Percentiles rank a stretch among this genome's conserved stretches.
Evolutionary conservation across 345 rosid species (phyloP).

Genomic region (Euphorbia lathyris): DNA sequence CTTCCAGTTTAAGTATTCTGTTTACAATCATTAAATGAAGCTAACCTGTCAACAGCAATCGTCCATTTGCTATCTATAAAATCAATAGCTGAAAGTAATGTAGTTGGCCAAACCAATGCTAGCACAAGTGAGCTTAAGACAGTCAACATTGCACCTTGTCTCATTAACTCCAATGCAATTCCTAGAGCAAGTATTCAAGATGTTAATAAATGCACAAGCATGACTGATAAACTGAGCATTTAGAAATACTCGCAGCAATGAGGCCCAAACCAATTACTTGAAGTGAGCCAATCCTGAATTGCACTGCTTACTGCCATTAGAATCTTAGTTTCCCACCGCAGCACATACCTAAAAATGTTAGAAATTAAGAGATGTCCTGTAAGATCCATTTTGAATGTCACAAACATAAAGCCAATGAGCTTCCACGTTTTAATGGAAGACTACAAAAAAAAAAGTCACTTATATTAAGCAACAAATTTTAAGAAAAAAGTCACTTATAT

Average conservation of each 20-base stretch:
- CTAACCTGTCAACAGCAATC: constrained; percentile 83
- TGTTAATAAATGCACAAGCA: constrained; percentile 11
- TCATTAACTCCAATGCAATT: constrained; percentile 77
- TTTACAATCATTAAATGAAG: constrained; percentile 11
- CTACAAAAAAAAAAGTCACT: no score
- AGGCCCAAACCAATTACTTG: constrained; percentile 60
- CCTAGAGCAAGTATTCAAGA: constrained; percentile 39
- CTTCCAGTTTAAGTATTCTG: constrained; percentile 9
- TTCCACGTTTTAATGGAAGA: no score
- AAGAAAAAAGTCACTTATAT: neutral
- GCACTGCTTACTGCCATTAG: constrained; percentile 93
- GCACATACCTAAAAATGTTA: constrained; percentile 54
- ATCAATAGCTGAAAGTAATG: constrained; percentile 74
- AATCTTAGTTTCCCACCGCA: constrained; percentile 92
- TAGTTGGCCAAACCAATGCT: constrained; percentile 93
- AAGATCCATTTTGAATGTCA: constrained; percentile 8
- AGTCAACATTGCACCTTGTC: constrained; percentile 97
- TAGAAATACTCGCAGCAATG: constrained; percentile 17
- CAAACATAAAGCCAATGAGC: neutral
- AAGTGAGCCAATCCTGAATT: constrained; percentile 96
- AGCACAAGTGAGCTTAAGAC: constrained; percentile 69
- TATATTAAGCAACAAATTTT: neutral
- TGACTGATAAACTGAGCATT: neutral
- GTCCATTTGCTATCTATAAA: constrained; percentile 94
- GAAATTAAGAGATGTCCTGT: neutral